phyloP scores from a whole-genome alignment of 805 yeast species.

The Barnettozyma populi region DNA sequence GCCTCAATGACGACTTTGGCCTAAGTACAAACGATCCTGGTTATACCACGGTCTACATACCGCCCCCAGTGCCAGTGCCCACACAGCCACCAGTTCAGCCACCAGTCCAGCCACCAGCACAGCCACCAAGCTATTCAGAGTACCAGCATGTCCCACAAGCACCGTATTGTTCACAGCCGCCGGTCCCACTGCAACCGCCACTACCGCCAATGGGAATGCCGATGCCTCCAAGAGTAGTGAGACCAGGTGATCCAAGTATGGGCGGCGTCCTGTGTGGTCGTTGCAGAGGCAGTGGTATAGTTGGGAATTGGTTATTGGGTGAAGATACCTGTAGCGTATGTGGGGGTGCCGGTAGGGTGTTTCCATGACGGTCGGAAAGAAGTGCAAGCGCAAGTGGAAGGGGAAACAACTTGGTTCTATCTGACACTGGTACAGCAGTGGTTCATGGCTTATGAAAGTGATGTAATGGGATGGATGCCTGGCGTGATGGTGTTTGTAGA shows the following conservation, averaged over 20 bases:
- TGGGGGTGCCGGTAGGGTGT: conserved; percentile 9
- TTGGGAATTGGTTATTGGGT: conserved; percentile 1
- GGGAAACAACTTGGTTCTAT: too few species aligned
- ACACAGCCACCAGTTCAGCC: neutral
- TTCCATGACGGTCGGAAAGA: neutral
- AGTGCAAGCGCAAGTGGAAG: too few species aligned
- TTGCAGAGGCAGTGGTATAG: conserved; percentile 27
- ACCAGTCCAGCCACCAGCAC: conserved; percentile 6
- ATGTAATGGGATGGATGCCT: too few species aligned
- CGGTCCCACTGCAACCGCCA: conserved; percentile 1
- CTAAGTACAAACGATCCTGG: conserved; percentile 2
- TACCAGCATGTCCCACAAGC: conserved; percentile 7
- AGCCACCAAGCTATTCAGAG: conserved; percentile 5
- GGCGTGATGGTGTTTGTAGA: too few species aligned
- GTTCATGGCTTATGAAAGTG: too few species aligned
- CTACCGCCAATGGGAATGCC: conserved; percentile 1
- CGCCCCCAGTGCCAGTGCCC: conserved; percentile 1
- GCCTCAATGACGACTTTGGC: conserved; percentile 13
- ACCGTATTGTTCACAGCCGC: neutral
- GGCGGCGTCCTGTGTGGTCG: conserved; percentile 74
- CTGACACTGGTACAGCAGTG: too few species aligned
- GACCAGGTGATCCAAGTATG: conserved; percentile 72
- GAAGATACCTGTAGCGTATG: conserved; percentile 8
- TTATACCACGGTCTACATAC: neutral
- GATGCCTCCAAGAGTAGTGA: conserved; percentile 33